phyloP scores from a whole-genome alignment of 1,284 basidiomycete species.

The Laetiporus sulphureus region DNA sequence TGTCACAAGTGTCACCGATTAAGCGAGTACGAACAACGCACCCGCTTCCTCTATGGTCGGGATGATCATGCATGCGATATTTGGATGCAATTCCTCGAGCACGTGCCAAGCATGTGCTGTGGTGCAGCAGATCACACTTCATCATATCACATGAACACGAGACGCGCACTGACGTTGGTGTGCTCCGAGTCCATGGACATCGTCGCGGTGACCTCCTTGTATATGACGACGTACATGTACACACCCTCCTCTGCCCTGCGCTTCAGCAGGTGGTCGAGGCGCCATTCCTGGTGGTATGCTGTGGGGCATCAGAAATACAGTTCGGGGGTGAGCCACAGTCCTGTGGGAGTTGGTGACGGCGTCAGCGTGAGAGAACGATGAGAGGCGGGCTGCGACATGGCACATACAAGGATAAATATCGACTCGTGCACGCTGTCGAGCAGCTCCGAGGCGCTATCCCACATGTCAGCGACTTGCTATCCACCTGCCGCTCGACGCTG shows the following conservation, averaged over 20 bases:
- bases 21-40: constrained; percentile 17
- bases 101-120: constrained; percentile 62
- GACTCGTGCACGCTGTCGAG: constrained; percentile 70
- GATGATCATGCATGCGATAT: constrained; percentile 84
- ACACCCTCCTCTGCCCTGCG: constrained; percentile 90
- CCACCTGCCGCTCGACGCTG: no score
- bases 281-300: constrained; percentile 75
- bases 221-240: constrained; percentile 82
- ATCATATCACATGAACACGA: neutral
- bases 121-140: constrained; percentile 7
- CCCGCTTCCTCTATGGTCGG: constrained; percentile 82
- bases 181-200: constrained; percentile 85
- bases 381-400: neutral
- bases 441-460: constrained; percentile 82
- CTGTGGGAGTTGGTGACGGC: constrained; percentile 31
- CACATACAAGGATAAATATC: constrained; percentile 71
- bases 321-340: constrained; percentile 93
- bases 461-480: no score
- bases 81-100: constrained; percentile 78
- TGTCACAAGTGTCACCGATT: no score
- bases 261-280: constrained; percentile 78
- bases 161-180: constrained; percentile 54
- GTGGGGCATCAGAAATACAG: constrained; percentile 88
- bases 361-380: neutral
- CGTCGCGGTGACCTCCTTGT: constrained; percentile 89